A percentile compares a stretch with the other conserved stretches of the same genome.
These are phyloP conservation scores for Chenopodium suecicum DNA, from an alignment of 148 eudicot genomes.

Conservation along the genomic window DNA sequence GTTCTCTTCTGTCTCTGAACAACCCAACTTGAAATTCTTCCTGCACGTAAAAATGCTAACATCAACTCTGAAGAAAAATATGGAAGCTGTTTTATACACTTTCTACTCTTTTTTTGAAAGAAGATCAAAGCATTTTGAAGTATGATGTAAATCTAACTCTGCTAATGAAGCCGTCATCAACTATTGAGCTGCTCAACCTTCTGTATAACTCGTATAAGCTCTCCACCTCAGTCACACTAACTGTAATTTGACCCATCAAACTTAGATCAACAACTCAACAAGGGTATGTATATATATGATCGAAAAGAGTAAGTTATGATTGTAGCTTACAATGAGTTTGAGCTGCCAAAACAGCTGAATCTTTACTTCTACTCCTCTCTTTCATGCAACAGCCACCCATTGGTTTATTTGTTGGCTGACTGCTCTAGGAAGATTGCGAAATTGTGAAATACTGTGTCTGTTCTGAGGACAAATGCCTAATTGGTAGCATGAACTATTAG, in stretches of 20 bases:
- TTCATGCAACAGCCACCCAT: conserved; percentile 23
- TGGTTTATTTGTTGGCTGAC: background rate
- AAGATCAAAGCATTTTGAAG: background rate
- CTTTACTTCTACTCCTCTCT: conserved; percentile 1
- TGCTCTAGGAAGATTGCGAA: background rate
- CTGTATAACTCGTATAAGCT: conserved; percentile 56
- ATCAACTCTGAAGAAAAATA: no score
- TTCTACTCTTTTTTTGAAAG: background rate
- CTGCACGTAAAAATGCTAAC: background rate
- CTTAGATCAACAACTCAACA: background rate
- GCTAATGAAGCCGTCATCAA: conserved; percentile 72
- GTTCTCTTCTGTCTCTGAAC: background rate
- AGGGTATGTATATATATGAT: background rate
- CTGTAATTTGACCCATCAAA: conserved; percentile 37
- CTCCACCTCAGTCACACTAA: conserved; percentile 65
- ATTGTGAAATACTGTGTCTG: background rate
- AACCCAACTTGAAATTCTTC: background rate
- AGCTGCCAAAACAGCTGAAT: conserved; percentile 17
- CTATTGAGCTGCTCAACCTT: conserved; percentile 46
- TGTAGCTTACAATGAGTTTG: conserved; percentile 23
- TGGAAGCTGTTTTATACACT: background rate
- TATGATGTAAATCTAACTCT: conserved; percentile 38
- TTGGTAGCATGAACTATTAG: background rate
- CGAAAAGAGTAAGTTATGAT: background rate
- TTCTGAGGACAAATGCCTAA: background rate